Base-by-base conservation (phyloP, 331 rosid species). In the Rhamnella rubrinervis region DNA sequence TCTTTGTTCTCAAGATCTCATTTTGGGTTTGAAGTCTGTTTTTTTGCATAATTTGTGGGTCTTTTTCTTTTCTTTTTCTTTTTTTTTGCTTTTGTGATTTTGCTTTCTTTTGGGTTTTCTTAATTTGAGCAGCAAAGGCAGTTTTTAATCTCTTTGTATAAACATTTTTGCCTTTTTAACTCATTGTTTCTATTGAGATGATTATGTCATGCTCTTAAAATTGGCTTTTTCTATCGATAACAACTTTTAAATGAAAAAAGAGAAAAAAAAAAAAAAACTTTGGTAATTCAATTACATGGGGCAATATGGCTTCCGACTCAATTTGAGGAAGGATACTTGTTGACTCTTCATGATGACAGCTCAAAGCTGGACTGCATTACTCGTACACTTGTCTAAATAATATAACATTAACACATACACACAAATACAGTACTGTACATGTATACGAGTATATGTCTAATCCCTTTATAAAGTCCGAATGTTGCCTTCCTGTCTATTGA, bases 11-110 rank as follows among this genome's bases (percentile, higher is more conserved):
- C 68, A 35, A 66, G 39, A 18, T 72, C 71, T 20, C 50, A 41
- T 21, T 31, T 73, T 61, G 55, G 25, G 31, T 58, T 73, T 70
- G 66, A 59, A 67, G 73, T 51, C 65, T 39, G 63, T 52, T 65
- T 65, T 53, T 55, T 70, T 13, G 35, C 35, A 31, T 4, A 38
- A 21, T 61, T 63, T 71, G 18, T 8, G 71, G 65, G 53, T 67
- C 63, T 17, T 61, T 44, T 70, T 63, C 19, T 59, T 53, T 77
- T 6, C 26, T 14, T 60, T n/a, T 52, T 12, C 44, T 28, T 53
- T 71, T 68, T 58, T 65, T 40, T 63, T 44, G 38, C 55, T 71
- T 61, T 47, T 70, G 70, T 60, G 7, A 52, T 12, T 51, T 62
- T 71, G 73, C 57, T 55, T n/a, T 65, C 4, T 21, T 59, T 9